Evolutionary conservation across 371 early-diverging fungal species (phyloP).

Genomic region (Mortierella sp.): DNA sequence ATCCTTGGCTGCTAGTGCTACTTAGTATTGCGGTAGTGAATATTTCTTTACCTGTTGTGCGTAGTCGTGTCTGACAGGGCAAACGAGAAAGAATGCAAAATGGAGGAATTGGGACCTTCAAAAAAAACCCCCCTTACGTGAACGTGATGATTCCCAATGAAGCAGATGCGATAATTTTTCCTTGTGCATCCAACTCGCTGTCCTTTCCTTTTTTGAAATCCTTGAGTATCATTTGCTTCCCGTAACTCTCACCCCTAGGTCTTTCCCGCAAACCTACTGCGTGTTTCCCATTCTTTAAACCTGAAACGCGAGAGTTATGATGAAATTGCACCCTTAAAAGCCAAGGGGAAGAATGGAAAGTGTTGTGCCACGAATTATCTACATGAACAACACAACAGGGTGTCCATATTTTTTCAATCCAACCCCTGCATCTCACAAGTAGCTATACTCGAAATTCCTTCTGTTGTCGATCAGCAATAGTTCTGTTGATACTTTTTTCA

Average conservation of each 20-base stretch:
- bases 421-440: neutral
- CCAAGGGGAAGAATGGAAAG: neutral
- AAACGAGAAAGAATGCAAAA: neutral
- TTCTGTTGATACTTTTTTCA: neutral
- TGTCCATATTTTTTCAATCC: neutral
- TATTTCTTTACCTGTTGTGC: neutral
- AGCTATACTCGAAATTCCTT: neutral
- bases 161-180: conserved; percentile 12
- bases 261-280: neutral
- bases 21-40: too few species aligned
- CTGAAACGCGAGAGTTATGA: neutral
- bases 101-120: neutral
- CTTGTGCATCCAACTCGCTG: neutral
- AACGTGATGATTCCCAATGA: neutral
- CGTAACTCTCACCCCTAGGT: neutral
- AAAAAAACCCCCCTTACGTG: too few species aligned
- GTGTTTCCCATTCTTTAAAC: neutral
- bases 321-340: neutral
- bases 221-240: too few species aligned
- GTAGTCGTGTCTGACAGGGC: neutral
- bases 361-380: neutral
- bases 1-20: neutral
- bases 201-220: neutral
- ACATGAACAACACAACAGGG: too few species aligned
- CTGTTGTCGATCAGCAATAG: neutral